A percentile compares a stretch with the other conserved stretches of the same genome.
Conservation (phyloP, 2,329 filamentous ascomycete genomes). For the Aspergillus sp. region DNA sequence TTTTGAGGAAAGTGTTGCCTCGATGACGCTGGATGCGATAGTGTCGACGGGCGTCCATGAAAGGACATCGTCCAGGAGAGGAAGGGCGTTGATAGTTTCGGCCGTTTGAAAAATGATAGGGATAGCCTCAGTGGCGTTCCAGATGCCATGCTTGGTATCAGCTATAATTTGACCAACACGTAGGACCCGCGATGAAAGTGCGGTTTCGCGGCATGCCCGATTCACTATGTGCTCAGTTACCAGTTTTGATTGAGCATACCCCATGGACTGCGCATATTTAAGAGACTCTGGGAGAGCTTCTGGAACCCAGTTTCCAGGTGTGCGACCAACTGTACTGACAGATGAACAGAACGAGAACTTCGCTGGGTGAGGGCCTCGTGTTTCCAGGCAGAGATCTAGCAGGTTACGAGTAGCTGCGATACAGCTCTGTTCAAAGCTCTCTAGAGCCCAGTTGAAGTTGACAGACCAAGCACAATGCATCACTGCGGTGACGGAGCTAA, state of each 20-base stretch:
- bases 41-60: conserved; percentile 48
- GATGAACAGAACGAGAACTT: conserved; percentile 37
- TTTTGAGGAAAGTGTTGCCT: conserved; percentile 18
- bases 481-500: conserved; percentile 49
- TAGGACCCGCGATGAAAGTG: conserved; percentile 21
- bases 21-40: conserved; percentile 37
- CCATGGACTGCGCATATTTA: conserved; percentile 22
- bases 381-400: conserved; percentile 37
- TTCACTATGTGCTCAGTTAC: conserved; percentile 32
- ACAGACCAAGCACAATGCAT: conserved; percentile 67
- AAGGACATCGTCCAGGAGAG: conserved; percentile 44
- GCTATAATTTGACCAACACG: conserved; percentile 37
- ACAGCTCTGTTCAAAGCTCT: conserved; percentile 55
- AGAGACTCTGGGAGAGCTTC: conserved; percentile 7
- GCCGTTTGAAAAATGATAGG: conserved; percentile 50
- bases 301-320: conserved; percentile 6
- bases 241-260: conserved; percentile 36
- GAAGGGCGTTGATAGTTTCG: conserved; percentile 45
- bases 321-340: conserved; percentile 18
- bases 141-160: conserved; percentile 23
- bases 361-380: conserved; percentile 27
- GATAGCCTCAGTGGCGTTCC: conserved; percentile 16
- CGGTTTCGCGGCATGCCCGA: conserved; percentile 17
- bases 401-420: conserved; percentile 50
- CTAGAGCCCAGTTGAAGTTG: conserved; percentile 60